Percentiles rank a stretch among this genome's conserved stretches.
These are phyloP conservation scores for Aegilops longissima DNA, from an alignment of 176 grass and related monocot species.

Conservation along the genomic window DNA sequence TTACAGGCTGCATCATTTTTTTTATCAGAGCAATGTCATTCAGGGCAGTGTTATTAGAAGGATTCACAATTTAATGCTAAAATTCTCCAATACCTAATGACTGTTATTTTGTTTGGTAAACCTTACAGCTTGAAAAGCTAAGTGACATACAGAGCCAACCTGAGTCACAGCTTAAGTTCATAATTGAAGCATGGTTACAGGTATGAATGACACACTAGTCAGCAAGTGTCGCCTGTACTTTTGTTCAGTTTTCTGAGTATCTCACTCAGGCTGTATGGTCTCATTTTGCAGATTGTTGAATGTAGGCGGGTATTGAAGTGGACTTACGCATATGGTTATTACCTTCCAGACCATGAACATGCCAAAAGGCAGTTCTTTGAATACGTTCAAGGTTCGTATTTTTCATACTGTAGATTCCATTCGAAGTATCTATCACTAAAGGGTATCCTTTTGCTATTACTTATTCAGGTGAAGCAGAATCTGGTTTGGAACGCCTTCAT, in stretches of 20 bases:
- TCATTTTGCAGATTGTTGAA: constrained; percentile 84
- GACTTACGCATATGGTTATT: constrained; percentile 96
- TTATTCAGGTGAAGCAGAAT: constrained; percentile 91
- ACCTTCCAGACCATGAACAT: constrained; percentile 90
- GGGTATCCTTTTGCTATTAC: constrained; percentile 25
- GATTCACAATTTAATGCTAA: neutral
- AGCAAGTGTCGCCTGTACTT: neutral
- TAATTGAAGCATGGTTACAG: constrained; percentile 99
- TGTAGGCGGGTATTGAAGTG: constrained; percentile 97
- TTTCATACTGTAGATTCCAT: constrained; percentile 16
- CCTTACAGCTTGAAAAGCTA: constrained; percentile 91
- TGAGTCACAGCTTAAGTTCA: constrained; percentile 99
- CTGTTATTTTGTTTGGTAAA: neutral
- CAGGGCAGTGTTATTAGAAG: neutral
- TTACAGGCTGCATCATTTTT: neutral
- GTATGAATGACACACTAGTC: constrained; percentile 26
- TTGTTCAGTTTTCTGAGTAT: neutral
- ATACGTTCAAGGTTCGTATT: constrained; percentile 89
- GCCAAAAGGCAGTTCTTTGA: constrained; percentile 98
- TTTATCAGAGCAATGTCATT: neutral
- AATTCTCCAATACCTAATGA: constrained; percentile 11
- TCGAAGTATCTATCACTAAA: constrained; percentile 3
- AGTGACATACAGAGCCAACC: constrained; percentile 97
- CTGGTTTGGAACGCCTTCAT: constrained; percentile 98
- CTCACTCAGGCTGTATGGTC: neutral